phyloP scores from a whole-genome alignment of 306 rosid species.

The Alnus glutinosa region DNA sequence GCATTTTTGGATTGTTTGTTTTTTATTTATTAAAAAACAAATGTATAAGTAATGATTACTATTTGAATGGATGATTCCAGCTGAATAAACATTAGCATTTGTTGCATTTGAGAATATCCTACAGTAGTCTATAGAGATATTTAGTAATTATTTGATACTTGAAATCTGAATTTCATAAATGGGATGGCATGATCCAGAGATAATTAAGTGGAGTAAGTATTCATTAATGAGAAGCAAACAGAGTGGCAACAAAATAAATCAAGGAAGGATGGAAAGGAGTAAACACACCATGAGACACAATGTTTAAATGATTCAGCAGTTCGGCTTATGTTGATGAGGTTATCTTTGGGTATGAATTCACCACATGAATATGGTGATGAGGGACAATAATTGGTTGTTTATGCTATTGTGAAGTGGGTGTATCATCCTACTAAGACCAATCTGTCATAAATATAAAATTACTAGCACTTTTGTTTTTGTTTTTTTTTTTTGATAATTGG shows the following conservation, averaged over 20 bases:
- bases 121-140: not conserved
- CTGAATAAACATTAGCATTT: not conserved
- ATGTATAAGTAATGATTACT: not conserved
- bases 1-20: too few species aligned
- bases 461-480: conserved; percentile 6
- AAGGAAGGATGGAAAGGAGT: conserved; percentile 5
- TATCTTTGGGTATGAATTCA: conserved; percentile 22
- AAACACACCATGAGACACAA: conserved; percentile 1
- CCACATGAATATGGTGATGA: not conserved
- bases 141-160: not conserved
- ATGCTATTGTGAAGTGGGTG: not conserved
- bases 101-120: not conserved
- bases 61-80: not conserved
- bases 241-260: not conserved
- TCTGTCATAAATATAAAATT: not conserved
- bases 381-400: not conserved
- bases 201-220: not conserved
- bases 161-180: not conserved
- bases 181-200: not conserved
- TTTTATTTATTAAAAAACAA: too few species aligned
- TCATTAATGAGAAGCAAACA: not conserved
- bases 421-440: not conserved
- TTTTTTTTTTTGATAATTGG: conserved; percentile 27
- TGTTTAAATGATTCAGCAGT: conserved; percentile 6
- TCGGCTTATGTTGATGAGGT: conserved; percentile 9